Conservation (phyloP, 2,329 filamentous ascomycete species). For the Colletotrichum aenigma region DNA sequence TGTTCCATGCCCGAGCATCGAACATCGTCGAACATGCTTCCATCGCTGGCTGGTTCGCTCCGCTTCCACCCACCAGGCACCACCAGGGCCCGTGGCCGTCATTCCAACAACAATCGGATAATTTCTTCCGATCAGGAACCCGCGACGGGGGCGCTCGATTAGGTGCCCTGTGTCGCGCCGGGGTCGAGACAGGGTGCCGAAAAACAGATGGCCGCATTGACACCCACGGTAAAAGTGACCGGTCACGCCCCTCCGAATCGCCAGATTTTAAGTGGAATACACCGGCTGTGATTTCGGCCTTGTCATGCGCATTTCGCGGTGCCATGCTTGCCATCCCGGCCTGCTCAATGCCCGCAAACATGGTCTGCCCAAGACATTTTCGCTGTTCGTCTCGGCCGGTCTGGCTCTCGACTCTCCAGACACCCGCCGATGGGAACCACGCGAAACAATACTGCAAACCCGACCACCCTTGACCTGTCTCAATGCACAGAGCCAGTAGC, state of each 20-base stretch:
- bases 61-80: background rate
- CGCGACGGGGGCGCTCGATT: background rate
- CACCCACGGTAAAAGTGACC: constrained; percentile 9
- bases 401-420: background rate
- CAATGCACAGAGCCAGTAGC: background rate
- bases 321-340: constrained; percentile 16
- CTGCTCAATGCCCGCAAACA: constrained; percentile 15
- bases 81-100: background rate
- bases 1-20: background rate
- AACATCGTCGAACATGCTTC: background rate
- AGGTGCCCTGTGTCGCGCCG: background rate
- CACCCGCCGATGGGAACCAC: background rate
- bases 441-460: constrained; percentile 4
- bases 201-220: constrained; percentile 4
- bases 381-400: background rate
- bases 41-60: background rate
- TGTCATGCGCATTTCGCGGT: constrained; percentile 18
- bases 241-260: constrained; percentile 13
- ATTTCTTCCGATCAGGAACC: background rate
- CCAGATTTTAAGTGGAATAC: constrained; percentile 1
- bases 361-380: constrained; percentile 5
- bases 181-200: background rate
- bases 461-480: background rate
- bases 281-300: constrained; percentile 15
- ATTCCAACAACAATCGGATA: background rate